Evolutionary conservation across 2,329 filamentous ascomycete species (phyloP), one percentile per base, ranked within the genome.

Genomic region (Cercospora zeina): DNA sequence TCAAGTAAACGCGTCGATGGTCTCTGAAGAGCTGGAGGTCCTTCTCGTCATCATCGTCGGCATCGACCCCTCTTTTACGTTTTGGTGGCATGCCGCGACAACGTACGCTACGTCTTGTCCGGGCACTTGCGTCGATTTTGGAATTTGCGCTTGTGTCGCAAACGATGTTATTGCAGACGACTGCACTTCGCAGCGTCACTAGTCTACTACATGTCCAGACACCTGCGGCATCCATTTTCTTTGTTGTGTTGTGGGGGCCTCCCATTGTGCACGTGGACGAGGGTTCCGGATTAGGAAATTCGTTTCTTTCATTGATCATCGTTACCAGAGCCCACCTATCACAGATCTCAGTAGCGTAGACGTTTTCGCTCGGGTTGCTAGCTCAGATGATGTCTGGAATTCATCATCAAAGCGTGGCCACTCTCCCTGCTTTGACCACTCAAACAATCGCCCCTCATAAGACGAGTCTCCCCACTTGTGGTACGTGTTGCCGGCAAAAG

Each of bases 21-120:
- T 54, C 9, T 47, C 27, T 56, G 39, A 61, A 55, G 4, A 55
- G 6, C 39, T n/a, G n/a, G n/a, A n/a, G n/a, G n/a, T n/a, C n/a
- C n/a, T 55, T 7, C 4, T 13, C 34, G 36, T 54, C 21, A n/a
- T 10, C 21, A n/a, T 27, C 42, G 13, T 34, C 31, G 4, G 9
- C 31, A 4, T 10, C 8, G 11, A 34, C 11, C 8, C 4, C 13
- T 45, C 16, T 24, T 45, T 16, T 9, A 37, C 16, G 4, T 3
- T 47, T 16, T 13, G n/a, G n/a, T 31, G n/a, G 30, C 27, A 24
- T 57, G 21, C 31, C 5, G 16, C 3, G 3, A 33, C 21, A 8
- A 16, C 13, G 37, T 10, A 6, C 5, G 14, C 11, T 54, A 24
- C 7, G 33, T 54, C 33, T 16, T 54, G 16, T 10, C 14, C 7